Conservation (phyloP, 345 rosid species). For the Bruguiera gymnorhiza region DNA sequence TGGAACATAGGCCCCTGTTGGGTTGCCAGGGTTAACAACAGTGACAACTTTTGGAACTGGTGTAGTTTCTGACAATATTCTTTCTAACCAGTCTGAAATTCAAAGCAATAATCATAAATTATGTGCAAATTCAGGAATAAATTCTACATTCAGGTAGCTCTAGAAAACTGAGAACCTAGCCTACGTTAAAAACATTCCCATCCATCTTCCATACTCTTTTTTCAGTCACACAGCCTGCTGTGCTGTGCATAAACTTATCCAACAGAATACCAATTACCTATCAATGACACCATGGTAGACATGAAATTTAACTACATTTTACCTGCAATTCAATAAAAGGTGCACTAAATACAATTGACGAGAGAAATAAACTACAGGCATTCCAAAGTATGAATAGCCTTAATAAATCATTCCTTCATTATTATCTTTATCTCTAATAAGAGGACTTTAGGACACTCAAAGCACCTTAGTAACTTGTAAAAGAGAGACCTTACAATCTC, state of each 20-base stretch:
- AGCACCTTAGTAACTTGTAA: too few relatives aligned
- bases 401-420: too few relatives aligned
- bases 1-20: constrained; percentile 86
- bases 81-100: constrained; percentile 81
- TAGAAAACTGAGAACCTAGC: too few relatives aligned
- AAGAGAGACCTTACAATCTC: too few relatives aligned
- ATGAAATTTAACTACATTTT: neutral
- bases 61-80: constrained; percentile 52
- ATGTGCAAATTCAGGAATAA: neutral
- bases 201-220: constrained; percentile 2
- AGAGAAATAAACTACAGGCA: too few relatives aligned
- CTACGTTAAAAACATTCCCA: neutral
- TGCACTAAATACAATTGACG: neutral
- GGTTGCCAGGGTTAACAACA: constrained; percentile 96
- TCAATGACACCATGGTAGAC: neutral
- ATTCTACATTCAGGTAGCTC: neutral
- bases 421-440: too few relatives aligned
- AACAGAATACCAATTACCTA: neutral
- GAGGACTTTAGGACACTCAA: too few relatives aligned
- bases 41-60: constrained; percentile 90
- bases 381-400: too few relatives aligned
- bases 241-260: neutral
- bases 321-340: neutral
- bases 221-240: neutral
- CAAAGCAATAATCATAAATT: constrained; percentile 17